Conservation (phyloP, 352 stramenopile species). For the Plasmopara muralis region DNA sequence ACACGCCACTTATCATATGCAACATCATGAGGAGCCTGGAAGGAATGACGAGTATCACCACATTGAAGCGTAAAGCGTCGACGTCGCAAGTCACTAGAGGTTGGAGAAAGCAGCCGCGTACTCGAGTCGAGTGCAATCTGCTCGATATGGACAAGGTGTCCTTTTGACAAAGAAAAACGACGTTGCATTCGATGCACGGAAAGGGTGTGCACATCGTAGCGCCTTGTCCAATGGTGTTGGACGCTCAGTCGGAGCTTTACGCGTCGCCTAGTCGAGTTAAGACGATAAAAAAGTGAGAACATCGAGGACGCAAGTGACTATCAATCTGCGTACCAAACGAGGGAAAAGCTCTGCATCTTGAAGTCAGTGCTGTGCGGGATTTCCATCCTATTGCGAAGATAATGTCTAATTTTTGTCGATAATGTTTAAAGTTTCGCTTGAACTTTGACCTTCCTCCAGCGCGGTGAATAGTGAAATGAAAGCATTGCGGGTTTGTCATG, state of each 20-base stretch:
- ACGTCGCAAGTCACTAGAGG: conserved; percentile 1
- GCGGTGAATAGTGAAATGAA: conserved; percentile 3
- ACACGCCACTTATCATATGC: conserved; percentile 4
- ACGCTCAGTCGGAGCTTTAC: conserved; percentile 6
- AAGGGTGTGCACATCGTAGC: background rate
- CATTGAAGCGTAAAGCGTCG: conserved; percentile 2
- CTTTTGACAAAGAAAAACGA: background rate
- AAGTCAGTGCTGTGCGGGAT: background rate
- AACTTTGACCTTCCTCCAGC: background rate
- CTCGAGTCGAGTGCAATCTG: conserved; percentile 5
- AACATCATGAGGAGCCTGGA: conserved; percentile 4
- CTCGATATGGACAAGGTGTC: conserved; percentile 1
- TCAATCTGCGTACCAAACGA: conserved; percentile 2
- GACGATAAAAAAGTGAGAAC: background rate
- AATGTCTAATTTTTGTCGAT: too few relatives aligned
- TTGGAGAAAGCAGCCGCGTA: background rate
- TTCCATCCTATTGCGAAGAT: background rate
- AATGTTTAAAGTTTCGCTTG: background rate
- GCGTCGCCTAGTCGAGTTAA: background rate
- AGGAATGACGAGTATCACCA: background rate
- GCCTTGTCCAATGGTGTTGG: conserved; percentile 5
- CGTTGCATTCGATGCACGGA: conserved; percentile 3
- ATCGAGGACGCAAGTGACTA: background rate
- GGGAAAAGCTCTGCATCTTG: background rate
- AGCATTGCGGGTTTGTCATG: background rate